These are phyloP conservation scores for Pyricularia sp. DNA, from an alignment of 2,329 filamentous ascomycete genomes.

Conservation along the genomic window DNA sequence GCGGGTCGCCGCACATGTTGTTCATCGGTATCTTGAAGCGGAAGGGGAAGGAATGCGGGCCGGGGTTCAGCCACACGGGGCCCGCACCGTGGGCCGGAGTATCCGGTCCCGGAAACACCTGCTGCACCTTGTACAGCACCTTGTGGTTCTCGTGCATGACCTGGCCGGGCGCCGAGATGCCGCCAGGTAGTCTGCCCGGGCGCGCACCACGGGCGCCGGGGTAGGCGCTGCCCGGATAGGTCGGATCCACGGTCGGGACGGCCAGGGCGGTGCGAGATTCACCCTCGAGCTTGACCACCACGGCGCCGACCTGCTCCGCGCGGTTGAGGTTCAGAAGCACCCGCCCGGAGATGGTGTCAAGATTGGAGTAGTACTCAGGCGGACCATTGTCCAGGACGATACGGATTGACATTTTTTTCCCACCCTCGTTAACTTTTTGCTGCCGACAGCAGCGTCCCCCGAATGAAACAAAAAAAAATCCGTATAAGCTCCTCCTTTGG, in stretches of 20 bases:
- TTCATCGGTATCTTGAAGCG: conserved; percentile 67
- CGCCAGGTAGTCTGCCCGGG: conserved; percentile 7
- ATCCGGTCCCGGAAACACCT: conserved; percentile 55
- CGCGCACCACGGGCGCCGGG: conserved; percentile 22
- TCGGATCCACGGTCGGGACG: conserved; percentile 27
- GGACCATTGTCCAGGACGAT: conserved; percentile 49
- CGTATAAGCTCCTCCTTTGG: neutral
- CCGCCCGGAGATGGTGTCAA: conserved; percentile 57
- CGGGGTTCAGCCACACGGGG: conserved; percentile 45
- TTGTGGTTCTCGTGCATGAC: conserved; percentile 50
- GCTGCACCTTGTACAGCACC: conserved; percentile 60
- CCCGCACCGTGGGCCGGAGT: conserved; percentile 22
- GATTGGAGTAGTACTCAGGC: conserved; percentile 65
- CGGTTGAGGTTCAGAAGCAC: conserved; percentile 45
- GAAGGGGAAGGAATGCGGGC: conserved; percentile 66
- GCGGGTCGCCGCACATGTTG: conserved; percentile 50
- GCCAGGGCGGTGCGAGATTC: conserved; percentile 57
- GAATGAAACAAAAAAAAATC: neutral
- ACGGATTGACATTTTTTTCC: conserved; percentile 51
- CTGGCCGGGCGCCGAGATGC: conserved; percentile 17
- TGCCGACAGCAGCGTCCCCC: neutral
- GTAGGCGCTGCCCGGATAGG: conserved; percentile 22
- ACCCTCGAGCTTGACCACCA: conserved; percentile 74
- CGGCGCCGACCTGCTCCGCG: conserved; percentile 56
- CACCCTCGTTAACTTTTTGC: neutral